Evolutionary conservation across 2,329 filamentous ascomycete species (phyloP).

Genomic region (Coccinonectria pachysandricola): DNA sequence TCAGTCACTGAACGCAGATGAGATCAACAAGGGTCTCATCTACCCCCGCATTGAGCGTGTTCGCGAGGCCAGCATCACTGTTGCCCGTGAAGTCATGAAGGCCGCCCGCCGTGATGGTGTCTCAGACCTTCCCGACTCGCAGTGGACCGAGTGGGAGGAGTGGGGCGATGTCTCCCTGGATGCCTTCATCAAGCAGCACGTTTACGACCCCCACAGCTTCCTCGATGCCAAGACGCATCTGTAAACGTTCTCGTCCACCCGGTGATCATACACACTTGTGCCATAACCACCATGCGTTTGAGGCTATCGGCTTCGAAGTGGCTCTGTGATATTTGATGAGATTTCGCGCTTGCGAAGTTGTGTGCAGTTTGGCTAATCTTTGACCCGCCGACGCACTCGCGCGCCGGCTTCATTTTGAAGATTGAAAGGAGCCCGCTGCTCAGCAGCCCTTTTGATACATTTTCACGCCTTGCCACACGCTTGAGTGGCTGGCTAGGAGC

Average conservation of each 20-base stretch:
- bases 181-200: constrained; percentile 47
- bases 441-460: too few species aligned
- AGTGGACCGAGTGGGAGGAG: constrained; percentile 64
- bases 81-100: constrained; percentile 88
- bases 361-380: constrained; percentile 1
- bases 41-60: constrained; percentile 90
- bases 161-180: constrained; percentile 55
- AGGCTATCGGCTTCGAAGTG: too few species aligned
- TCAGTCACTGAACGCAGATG: constrained; percentile 66
- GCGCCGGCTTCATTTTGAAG: too few species aligned
- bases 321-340: too few species aligned
- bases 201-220: constrained; percentile 48
- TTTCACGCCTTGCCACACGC: constrained; percentile 9
- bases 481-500: constrained; percentile 10
- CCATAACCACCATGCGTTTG: too few species aligned
- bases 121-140: constrained; percentile 53
- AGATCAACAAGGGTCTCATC: constrained; percentile 73
- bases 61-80: constrained; percentile 75
- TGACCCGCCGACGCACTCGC: constrained; percentile 7
- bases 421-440: too few species aligned
- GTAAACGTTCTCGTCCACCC: constrained; percentile 11
- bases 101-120: constrained; percentile 76
- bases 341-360: too few species aligned
- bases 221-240: constrained; percentile 24
- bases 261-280: too few species aligned